These are phyloP conservation scores for Claviceps sp. DNA, from an alignment of 2,329 filamentous ascomycete species.

Conservation along the genomic window DNA sequence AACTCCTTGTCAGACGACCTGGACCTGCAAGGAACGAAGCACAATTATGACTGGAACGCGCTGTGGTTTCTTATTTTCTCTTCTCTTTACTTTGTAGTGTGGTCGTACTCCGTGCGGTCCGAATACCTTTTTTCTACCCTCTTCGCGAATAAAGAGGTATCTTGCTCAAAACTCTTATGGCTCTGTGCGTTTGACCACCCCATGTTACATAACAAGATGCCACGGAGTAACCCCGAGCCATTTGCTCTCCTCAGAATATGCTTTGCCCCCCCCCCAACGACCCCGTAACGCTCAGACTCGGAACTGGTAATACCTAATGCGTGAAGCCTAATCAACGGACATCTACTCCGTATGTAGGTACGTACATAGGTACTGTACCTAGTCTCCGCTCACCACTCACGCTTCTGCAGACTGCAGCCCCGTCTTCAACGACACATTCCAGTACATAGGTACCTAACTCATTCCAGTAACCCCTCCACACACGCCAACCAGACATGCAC, in stretches of 20 bases:
- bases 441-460: no score
- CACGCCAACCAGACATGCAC: no score
- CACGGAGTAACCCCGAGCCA: no score
- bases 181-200: background rate
- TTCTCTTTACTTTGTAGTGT: background rate
- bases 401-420: background rate
- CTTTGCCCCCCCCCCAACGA: no score
- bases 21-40: constrained; percentile 1
- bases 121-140: background rate
- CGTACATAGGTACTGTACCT: no score
- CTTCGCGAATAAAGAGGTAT: constrained; percentile 4
- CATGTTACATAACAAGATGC: background rate
- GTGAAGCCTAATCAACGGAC: background rate
- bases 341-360: background rate
- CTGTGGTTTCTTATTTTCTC: background rate
- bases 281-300: background rate
- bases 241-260: no score
- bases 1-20: background rate
- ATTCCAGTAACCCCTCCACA: no score
- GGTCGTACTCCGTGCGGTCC: no score
- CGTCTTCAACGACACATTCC: background rate
- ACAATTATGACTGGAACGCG: constrained; percentile 4
- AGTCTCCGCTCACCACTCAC: background rate
- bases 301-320: background rate
- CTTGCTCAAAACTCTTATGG: constrained; percentile 3